Base-by-base conservation (phyloP, 129 eudicot genomes). In the Calendula officinalis region DNA sequence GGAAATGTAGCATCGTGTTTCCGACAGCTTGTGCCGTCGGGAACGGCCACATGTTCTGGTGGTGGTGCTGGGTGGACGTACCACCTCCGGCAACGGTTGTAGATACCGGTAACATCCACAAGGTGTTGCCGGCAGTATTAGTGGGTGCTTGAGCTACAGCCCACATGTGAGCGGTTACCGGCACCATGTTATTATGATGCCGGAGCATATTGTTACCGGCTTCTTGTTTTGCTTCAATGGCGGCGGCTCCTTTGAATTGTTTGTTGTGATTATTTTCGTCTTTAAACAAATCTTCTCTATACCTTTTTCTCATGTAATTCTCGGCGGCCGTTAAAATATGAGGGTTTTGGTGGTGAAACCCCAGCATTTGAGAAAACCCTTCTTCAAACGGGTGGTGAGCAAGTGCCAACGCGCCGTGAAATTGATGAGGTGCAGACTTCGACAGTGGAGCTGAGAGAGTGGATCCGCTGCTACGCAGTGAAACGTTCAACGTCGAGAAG, bases 61-160 rank as follows among this genome's bases (percentile, higher is more conserved):
- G 83, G 5, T 73, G 60, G 4, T 75, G 55, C 9, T 69, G 43
- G 1, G 72, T 60, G 6, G 78, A 42, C 5, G 56, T 64, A 53
- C 74, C 69, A 42, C 72, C 41, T 22, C 43, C 64, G 2, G 52
- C 79, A 7, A 67, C 70, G 7, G 77, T 41, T 5, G 81, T 69
- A 17, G 78, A 66, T 3, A 79, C 78, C 0, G 95, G 95, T 12
- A 86, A 59, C 95, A 86, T 86, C 95, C 95, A 86, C n/a, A 86
- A 69, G 7, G 86, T 75, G 72, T 77, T 80, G 36, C 82, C 85
- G 0, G 78, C 36, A 14, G 77, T 85, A 4, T 61, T 75, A 48
- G 72, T 74, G 7, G 83, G 83, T 6, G 84, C 77, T 1, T 84
- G 87, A 22, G 84, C 84, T 44, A 85, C 87, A 17, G 92, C 92